Evolutionary conservation across 495 filamentous ascomycete genomes (phyloP).

Genomic region (Penicillium robsamsonii): DNA sequence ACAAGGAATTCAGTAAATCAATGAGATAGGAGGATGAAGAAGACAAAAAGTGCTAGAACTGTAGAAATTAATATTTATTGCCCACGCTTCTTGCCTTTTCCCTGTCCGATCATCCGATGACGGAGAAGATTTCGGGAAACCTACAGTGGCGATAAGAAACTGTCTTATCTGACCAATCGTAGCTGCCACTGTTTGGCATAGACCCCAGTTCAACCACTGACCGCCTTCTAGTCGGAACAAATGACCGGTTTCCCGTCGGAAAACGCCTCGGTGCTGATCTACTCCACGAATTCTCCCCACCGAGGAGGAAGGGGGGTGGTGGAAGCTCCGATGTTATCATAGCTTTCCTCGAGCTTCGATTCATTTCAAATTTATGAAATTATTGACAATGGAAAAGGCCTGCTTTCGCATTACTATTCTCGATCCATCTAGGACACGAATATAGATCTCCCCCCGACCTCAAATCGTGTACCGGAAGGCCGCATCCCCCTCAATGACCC

Average conservation of each 20-base stretch:
- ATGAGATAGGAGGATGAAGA: conserved; percentile 36
- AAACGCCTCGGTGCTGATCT: not conserved
- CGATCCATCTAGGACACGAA: not conserved
- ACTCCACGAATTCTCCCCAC: conserved; percentile 7
- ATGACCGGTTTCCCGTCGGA: not conserved
- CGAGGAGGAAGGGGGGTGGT: not conserved
- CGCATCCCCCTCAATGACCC: conserved; percentile 36
- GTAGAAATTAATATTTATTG: conserved; percentile 18
- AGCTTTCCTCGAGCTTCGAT: conserved; percentile 11
- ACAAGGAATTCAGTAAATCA: conserved; percentile 12
- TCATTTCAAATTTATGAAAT: not conserved
- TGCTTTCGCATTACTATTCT: not conserved
- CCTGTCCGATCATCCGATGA: conserved; percentile 2
- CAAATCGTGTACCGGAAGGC: conserved; percentile 42
- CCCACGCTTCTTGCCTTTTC: conserved; percentile 1
- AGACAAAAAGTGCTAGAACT: conserved; percentile 15
- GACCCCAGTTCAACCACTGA: not conserved
- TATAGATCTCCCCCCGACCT: not conserved
- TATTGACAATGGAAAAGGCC: not conserved
- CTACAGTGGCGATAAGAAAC: conserved; percentile 2
- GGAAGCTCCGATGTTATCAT: conserved; percentile 3
- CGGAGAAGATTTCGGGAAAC: conserved; percentile 13
- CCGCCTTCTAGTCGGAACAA: not conserved
- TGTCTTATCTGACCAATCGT: conserved; percentile 14
- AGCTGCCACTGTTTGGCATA: not conserved